These are phyloP conservation scores for Colletotrichum orchidophilum DNA, from an alignment of 2,329 filamentous ascomycete genomes.

Conservation along the genomic window DNA sequence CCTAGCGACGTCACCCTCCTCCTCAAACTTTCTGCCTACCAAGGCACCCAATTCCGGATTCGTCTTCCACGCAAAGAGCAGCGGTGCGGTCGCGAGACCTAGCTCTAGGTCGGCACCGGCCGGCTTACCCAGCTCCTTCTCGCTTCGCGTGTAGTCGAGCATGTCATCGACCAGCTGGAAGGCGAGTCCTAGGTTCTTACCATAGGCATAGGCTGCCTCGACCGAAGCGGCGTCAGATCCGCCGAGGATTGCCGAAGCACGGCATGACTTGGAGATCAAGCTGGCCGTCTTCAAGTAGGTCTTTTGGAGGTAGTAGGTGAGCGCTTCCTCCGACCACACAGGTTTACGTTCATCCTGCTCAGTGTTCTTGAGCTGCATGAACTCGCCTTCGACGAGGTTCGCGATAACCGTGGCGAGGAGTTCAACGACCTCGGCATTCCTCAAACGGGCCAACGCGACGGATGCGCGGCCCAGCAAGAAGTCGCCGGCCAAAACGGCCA, in stretches of 20 bases:
- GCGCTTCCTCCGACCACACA: slow-evolving; percentile 85
- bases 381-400: slow-evolving; percentile 97
- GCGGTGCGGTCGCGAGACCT: slow-evolving; percentile 90
- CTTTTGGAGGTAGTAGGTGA: slow-evolving; percentile 96
- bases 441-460: slow-evolving; percentile 87
- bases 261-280: slow-evolving; percentile 94
- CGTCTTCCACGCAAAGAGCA: slow-evolving; percentile 95
- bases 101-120: slow-evolving; percentile 94
- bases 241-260: slow-evolving; percentile 87
- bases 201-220: slow-evolving; percentile 91
- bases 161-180: slow-evolving; percentile 99
- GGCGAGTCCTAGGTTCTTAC: slow-evolving; percentile 90
- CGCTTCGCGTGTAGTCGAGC: slow-evolving; percentile 93
- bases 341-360: slow-evolving; percentile 86
- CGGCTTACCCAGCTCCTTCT: slow-evolving; percentile 89
- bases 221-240: slow-evolving; percentile 80
- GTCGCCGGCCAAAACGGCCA: slow-evolving; percentile 97
- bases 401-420: slow-evolving; percentile 95
- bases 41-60: slow-evolving; percentile 85
- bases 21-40: slow-evolving; percentile 89
- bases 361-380: slow-evolving; percentile 99
- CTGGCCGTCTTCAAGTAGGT: slow-evolving; percentile 98
- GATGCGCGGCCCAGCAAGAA: slow-evolving; percentile 94
- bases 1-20: slow-evolving; percentile 83
- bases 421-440: slow-evolving; percentile 94